Evolutionary conservation across 345 rosid genomes (phyloP), one percentile per base, ranked within the genome.

Genomic region (Odontarrhena argentea): DNA sequence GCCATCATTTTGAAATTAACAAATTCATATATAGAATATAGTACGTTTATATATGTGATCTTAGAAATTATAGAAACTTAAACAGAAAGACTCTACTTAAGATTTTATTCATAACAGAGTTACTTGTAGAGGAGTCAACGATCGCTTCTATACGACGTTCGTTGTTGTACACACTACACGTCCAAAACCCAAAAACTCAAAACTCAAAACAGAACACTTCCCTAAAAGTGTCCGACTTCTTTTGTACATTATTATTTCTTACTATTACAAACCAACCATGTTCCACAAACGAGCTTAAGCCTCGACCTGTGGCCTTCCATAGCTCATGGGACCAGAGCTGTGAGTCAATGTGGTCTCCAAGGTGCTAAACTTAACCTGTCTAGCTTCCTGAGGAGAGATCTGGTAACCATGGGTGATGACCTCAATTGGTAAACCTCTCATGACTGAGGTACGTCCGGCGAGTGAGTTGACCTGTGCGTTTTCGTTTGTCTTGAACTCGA

Each of bases 401-500:
- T 74, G 54, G 8, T 9, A 67, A 14, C 67, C 73, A 13, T 67
- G 67, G 37, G 51, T 38, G 44, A 74, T 38, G 13, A 74, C 63
- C 65, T 74, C 68, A 4, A 67, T 34, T 45, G 77, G 77, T 40
- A 73, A 65, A 22, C 73, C 73, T 28, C 13, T 45, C 60, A 73
- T 44, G 56, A 53, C 61, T 10, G 77, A 74, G 51, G 52, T 74
- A 10, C 77, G 77, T 2, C 77, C 77, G 9, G 77, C 68, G 2
- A 73, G 71, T n/a, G 71, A 26, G 14, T 73, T 49, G 55, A 73
- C n/a, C 12, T 65, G 70, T 9, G 76, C 76, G 34, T 72, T 72
- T 15, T 50, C 71, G 55, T 80, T 79, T 40, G 94, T 84, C 79
- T 82, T 84, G 81, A 91, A 85, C 5, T 81, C 56, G 5, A 92